A percentile compares a stretch with the other conserved stretches of the same genome.
phyloP scores from a whole-genome alignment of 2,329 filamentous ascomycete species.

The Aspergillus persii region DNA sequence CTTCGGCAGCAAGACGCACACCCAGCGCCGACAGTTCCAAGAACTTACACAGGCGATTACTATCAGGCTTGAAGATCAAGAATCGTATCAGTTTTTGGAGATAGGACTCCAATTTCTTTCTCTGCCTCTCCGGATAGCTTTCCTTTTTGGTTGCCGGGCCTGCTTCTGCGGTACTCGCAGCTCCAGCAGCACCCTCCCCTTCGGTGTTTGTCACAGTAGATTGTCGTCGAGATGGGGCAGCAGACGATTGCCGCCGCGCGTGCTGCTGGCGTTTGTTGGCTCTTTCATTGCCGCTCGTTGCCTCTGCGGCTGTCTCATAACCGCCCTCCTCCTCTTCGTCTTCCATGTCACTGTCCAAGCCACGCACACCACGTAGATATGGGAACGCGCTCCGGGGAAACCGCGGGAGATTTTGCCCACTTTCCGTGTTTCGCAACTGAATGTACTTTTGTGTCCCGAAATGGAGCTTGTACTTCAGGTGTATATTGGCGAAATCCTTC shows the following conservation, averaged over 20 bases:
- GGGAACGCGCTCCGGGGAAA: constrained; percentile 90
- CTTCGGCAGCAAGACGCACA: constrained; percentile 88
- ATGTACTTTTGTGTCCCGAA: constrained; percentile 80
- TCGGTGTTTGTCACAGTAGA: constrained; percentile 51
- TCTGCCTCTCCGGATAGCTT: constrained; percentile 74
- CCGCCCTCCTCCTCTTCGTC: constrained; percentile 55
- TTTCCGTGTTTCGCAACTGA: constrained; percentile 65
- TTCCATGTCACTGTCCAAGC: constrained; percentile 78
- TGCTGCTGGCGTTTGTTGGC: constrained; percentile 47
- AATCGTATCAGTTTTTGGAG: constrained; percentile 91
- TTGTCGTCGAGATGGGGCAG: constrained; percentile 57
- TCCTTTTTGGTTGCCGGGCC: constrained; percentile 47
- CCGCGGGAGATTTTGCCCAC: constrained; percentile 75
- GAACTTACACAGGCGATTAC: constrained; percentile 93
- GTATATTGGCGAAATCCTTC: constrained; percentile 85
- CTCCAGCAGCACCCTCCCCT: constrained; percentile 34
- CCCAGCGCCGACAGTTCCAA: constrained; percentile 91
- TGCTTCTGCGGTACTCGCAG: constrained; percentile 31
- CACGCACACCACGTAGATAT: constrained; percentile 77
- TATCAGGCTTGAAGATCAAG: constrained; percentile 94
- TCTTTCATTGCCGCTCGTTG: constrained; percentile 67
- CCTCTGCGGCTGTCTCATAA: constrained; percentile 57
- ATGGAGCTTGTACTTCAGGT: constrained; percentile 88
- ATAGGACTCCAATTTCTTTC: constrained; percentile 83
- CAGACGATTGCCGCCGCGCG: constrained; percentile 51